Evolutionary conservation across 441 rosid genomes (phyloP).

Genomic region (Gossypium schwendimanii): DNA sequence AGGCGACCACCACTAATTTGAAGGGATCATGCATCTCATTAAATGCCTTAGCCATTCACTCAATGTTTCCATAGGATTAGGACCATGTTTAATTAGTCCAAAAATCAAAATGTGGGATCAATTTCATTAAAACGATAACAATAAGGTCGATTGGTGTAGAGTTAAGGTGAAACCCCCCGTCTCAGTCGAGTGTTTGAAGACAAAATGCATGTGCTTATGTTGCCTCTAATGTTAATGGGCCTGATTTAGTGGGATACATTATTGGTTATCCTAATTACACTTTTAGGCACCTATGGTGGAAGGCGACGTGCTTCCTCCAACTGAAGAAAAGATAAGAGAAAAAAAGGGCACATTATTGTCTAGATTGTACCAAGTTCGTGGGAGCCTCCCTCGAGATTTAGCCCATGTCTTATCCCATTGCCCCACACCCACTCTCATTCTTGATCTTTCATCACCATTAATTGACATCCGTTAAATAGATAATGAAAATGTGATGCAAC

Average conservation of each 20-base stretch:
- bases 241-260: constrained; percentile 29
- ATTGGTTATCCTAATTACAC: constrained; percentile 25
- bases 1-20: too few species aligned
- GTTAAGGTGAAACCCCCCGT: not conserved
- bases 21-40: too few species aligned
- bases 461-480: constrained; percentile 27
- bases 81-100: not conserved
- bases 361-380: constrained; percentile 17
- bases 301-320: constrained; percentile 29
- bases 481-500: not conserved
- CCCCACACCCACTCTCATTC: constrained; percentile 31
- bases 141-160: not conserved
- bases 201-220: constrained; percentile 45
- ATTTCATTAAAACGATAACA: not conserved
- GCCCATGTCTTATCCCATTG: constrained; percentile 48
- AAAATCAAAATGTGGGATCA: not conserved
- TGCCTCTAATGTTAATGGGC: constrained; percentile 26
- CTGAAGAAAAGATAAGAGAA: too few species aligned
- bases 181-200: constrained; percentile 12
- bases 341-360: not conserved
- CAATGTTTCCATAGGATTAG: too few species aligned
- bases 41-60: too few species aligned
- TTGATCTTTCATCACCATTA: constrained; percentile 54
- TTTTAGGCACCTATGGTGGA: constrained; percentile 10
- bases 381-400: constrained; percentile 16